A percentile compares a stretch with the other conserved stretches of the same genome.
phyloP scores from a whole-genome alignment of 2,329 filamentous ascomycete genomes.

The Thielaviopsis punctulata region DNA sequence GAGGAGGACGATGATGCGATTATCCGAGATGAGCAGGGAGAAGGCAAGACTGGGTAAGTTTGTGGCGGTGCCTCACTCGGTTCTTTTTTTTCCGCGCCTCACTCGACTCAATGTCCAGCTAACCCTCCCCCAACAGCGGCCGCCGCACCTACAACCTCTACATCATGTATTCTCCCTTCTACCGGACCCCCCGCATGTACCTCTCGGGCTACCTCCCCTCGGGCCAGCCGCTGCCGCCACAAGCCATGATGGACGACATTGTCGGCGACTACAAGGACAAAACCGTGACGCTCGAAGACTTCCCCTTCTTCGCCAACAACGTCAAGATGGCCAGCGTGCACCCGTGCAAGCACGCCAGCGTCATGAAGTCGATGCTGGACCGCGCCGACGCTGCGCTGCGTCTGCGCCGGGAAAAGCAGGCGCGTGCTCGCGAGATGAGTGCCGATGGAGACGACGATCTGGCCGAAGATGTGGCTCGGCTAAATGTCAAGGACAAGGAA shows the following conservation, averaged over 20 bases:
- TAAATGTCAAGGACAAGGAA: conserved; percentile 38
- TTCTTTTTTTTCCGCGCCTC: neutral
- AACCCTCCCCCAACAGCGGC: conserved; percentile 41
- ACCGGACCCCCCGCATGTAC: conserved; percentile 87
- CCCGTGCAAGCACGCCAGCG: conserved; percentile 89
- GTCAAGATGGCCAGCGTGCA: conserved; percentile 96
- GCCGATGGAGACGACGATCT: conserved; percentile 57
- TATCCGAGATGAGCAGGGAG: conserved; percentile 45
- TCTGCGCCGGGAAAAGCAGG: conserved; percentile 57
- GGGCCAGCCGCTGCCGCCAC: conserved; percentile 65
- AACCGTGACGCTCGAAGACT: conserved; percentile 94
- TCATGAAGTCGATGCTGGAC: conserved; percentile 96
- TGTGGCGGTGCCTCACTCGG: neutral
- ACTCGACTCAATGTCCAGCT: conserved; percentile 11
- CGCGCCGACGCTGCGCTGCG: conserved; percentile 88
- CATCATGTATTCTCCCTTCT: conserved; percentile 95
- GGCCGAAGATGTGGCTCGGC: conserved; percentile 59
- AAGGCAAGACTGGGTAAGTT: conserved; percentile 6
- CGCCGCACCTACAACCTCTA: conserved; percentile 94
- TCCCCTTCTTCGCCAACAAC: conserved; percentile 79
- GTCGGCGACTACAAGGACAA: conserved; percentile 96
- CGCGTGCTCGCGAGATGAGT: conserved; percentile 28
- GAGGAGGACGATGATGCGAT: conserved; percentile 96
- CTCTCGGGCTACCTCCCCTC: conserved; percentile 73
- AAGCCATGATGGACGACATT: conserved; percentile 91